These are phyloP conservation scores for Isatis lusitanica DNA, from an alignment of 441 rosid species.

Conservation along the genomic window DNA sequence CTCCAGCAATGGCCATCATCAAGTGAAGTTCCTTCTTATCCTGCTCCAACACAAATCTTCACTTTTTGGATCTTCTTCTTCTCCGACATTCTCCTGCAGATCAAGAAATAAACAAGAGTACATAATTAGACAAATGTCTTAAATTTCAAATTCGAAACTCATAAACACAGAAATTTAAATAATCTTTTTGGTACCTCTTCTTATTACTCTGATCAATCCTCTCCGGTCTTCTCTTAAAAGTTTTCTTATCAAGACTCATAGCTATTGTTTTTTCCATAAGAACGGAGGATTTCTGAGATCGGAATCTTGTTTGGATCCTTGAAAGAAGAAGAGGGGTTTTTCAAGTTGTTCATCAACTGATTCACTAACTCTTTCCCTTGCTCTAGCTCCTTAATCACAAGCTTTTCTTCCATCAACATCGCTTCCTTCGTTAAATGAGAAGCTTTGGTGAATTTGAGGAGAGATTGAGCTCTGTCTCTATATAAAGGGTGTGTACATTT, in stretches of 20 bases:
- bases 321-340: slow-evolving; percentile 35
- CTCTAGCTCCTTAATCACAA: slow-evolving; percentile 44
- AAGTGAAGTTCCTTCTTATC: slow-evolving; percentile 35
- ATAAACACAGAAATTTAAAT: neutral
- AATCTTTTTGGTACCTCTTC: slow-evolving; percentile 37
- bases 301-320: slow-evolving; percentile 29
- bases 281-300: slow-evolving; percentile 40
- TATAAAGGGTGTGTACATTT: neutral
- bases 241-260: slow-evolving; percentile 25
- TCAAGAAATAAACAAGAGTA: neutral
- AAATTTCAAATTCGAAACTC: neutral
- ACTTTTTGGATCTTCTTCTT: slow-evolving; percentile 33
- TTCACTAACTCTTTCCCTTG: slow-evolving; percentile 48
- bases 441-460: slow-evolving; percentile 1
- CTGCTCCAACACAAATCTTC: slow-evolving; percentile 29
- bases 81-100: slow-evolving; percentile 5
- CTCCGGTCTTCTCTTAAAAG: slow-evolving; percentile 4
- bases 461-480: slow-evolving; percentile 1
- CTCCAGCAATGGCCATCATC: slow-evolving; percentile 64
- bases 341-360: slow-evolving; percentile 38
- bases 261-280: slow-evolving; percentile 49
- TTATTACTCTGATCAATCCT: slow-evolving; percentile 8
- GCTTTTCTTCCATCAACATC: slow-evolving; percentile 36
- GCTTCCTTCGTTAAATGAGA: slow-evolving; percentile 16
- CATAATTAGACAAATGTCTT: neutral